Evolutionary conservation across 75 land plant species (phyloP), one percentile per base, ranked within the genome.

Genomic region (Cupressus sempervirens): DNA sequence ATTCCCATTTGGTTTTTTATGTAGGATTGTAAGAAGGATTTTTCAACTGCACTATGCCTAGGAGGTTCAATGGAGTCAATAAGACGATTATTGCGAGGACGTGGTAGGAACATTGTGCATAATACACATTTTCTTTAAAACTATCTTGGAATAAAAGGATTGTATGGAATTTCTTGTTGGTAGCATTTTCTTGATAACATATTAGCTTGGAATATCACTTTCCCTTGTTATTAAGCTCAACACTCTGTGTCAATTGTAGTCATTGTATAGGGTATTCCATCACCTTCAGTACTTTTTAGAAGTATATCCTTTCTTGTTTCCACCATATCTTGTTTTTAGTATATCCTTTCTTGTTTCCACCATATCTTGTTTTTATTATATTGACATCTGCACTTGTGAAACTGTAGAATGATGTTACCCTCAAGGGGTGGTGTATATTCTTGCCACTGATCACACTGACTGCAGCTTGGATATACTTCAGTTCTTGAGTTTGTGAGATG

Each of bases 11-110:
- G 68, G 9, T 53, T 67, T 77, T 11, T 86, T 40, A 87, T 88
- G 48, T 84, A 97, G 99, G 99, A 97, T 87, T 97, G 99, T 82
- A 97, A 90, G 84, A 91, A 89, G 79, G 84, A 88, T 32, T 97
- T 97, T 87, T 94, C 94, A 13, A 92, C 91, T 16, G 95, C 99
- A 84, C 89, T 97, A 75, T 94, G 93, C 86, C 81, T 97, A 68
- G 98, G 99, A 36, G 99, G 99, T 80, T 92, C 95, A 16, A 65
- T 92, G 86, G 91, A 87, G 45, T 88, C 92, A 70, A 80, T 93
- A 18, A 90, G 87, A 84, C 91, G 93, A 38, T 85, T 94, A 82
- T 85, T 92, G 7, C 92, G 83, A 84, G 98, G 95, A 36, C 95
- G 93, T 84, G 99, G 99, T 97, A 84, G 90, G 80, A 35, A 23